phyloP scores from a whole-genome alignment of 176 grass and related monocot species.

The Poa annua region DNA sequence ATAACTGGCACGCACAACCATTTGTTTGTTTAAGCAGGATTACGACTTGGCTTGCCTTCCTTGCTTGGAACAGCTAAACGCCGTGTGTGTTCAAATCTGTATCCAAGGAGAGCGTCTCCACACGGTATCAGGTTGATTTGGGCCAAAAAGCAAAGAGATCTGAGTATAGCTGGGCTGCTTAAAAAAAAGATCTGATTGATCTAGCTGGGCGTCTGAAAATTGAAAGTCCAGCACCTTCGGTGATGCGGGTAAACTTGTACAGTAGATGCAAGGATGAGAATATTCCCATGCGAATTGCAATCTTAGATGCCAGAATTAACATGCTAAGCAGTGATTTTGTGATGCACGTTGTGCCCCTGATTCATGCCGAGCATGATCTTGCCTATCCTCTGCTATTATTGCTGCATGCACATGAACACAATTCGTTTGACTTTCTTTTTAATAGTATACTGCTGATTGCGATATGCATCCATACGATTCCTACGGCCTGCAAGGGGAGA shows the following conservation, averaged over 20 bases:
- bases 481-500: not conserved
- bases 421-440: conserved; percentile 39
- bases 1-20: conserved; percentile 41
- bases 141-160: not conserved
- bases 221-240: not conserved
- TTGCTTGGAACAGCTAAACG: conserved; percentile 21
- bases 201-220: not conserved
- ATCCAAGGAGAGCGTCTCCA: conserved; percentile 1
- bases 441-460: not conserved
- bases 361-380: conserved; percentile 36
- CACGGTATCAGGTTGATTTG: not conserved
- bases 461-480: not conserved
- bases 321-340: conserved; percentile 13
- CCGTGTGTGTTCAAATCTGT: conserved; percentile 23
- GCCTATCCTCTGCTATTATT: conserved; percentile 6
- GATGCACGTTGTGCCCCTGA: not conserved
- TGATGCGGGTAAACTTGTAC: not conserved
- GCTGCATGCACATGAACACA: not conserved
- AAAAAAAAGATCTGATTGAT: not conserved
- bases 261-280: not conserved
- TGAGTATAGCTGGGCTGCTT: not conserved
- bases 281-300: not conserved
- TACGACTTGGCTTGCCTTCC: conserved; percentile 9
- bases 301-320: conserved; percentile 12
- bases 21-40: not conserved